Evolutionary conservation across 208 protist genomes (phyloP).

Genomic region (Crithidia mellificae): DNA sequence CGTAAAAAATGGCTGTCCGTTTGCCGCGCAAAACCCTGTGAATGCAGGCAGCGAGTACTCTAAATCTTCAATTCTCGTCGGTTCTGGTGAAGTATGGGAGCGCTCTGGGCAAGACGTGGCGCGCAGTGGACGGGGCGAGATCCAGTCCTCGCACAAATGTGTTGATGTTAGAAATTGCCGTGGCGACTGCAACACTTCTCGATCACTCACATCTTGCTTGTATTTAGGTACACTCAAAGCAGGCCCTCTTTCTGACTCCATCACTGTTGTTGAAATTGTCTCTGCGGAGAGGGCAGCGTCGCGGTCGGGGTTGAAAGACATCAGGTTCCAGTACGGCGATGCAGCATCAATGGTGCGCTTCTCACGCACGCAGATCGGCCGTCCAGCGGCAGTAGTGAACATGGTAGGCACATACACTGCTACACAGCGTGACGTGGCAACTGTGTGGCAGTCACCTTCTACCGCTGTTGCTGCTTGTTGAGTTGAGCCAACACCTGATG

Average conservation of each 20-base stretch:
- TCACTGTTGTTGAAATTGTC: no score
- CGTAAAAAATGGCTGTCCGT: conserved; percentile 13
- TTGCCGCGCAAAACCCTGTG: conserved; percentile 28
- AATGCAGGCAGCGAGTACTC: conserved; percentile 14
- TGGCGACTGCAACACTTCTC: no score
- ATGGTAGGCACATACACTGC: conserved; percentile 48
- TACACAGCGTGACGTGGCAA: background rate
- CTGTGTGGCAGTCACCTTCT: no score
- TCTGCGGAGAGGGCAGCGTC: background rate
- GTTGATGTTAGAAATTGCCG: background rate
- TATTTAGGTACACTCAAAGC: no score
- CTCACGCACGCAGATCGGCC: conserved; percentile 61
- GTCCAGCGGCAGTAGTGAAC: conserved; percentile 65
- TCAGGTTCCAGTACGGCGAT: conserved; percentile 53
- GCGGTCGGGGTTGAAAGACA: conserved; percentile 30
- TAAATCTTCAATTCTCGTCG: background rate
- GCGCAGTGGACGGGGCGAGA: background rate
- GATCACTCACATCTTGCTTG: background rate
- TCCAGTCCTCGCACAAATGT: conserved; percentile 6
- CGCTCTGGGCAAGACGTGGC: conserved; percentile 24
- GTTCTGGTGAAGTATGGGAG: background rate
- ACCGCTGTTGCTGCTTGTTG: no score
- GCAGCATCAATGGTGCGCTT: conserved; percentile 25
- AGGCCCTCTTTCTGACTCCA: no score
- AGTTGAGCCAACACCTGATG: no score